Base-by-base conservation (phyloP, 73 alveolate genomes). In the Symbiodinium pilosum region DNA sequence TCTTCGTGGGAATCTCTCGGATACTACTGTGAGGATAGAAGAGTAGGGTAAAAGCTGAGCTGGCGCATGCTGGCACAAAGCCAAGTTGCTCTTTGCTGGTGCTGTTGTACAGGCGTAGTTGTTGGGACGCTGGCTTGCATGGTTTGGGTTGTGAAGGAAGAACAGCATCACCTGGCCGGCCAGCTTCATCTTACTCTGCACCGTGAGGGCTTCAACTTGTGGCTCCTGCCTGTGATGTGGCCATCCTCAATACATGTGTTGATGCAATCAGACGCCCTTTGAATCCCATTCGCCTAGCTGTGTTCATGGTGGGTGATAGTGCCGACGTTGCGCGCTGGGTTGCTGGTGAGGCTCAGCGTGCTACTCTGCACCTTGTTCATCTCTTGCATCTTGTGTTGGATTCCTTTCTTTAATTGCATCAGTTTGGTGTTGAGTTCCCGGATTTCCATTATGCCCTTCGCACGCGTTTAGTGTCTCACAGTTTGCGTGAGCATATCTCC, bases 31-130 rank as follows among this genome's bases (percentile, higher is more conserved):
- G 81, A 64, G 38, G 81, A 64, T 38, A 28, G 39, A 28, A 30
- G 81, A 64, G 81, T 64, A 64, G 81, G 81, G 81, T 64, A 64
- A 64, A 64, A 28, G 81, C 41, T 30, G 12, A 64, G 81, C 81
- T 64, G 21, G 14, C 14, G 59, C 14, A 6, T 47, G 59, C 59
- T 6, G n/a, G n/a, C n/a, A n/a, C n/a, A n/a, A n/a, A n/a, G n/a
- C n/a, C n/a, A n/a, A 47, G 59, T 14, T 47, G 59, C 59, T 6
- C 59, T 47, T 47, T 47, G 59, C 59, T 47, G 59, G 59, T 14
- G 59, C 14, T 14, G 59, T 47, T 47, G 59, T 47, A 47, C 59
- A 47, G 59, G 14, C 14, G 59, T n/a, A n/a, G n/a, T n/a, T n/a
- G n/a, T n/a, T n/a, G n/a, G n/a, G n/a, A n/a, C n/a, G n/a, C n/a